Conservation (phyloP, 2,329 filamentous ascomycete species). For the Cladosporium sp. region DNA sequence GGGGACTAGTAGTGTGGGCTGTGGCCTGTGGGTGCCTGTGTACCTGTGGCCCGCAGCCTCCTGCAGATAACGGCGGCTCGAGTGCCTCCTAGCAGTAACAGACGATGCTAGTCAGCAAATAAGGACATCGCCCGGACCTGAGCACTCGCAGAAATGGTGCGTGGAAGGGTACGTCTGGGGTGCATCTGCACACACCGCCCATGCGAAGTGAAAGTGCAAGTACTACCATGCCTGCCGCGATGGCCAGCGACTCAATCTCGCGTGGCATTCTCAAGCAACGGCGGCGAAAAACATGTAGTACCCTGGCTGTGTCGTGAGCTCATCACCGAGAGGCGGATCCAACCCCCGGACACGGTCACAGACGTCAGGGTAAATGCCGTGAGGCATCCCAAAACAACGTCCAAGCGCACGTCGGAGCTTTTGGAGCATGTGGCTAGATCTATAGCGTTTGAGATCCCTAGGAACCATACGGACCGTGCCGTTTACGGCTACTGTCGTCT, state of each 20-base stretch:
- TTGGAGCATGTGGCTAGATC: slow-evolving; percentile 17
- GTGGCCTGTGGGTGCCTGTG: slow-evolving; percentile 26
- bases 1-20: slow-evolving; percentile 30
- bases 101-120: slow-evolving; percentile 12
- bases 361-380: slow-evolving; percentile 18
- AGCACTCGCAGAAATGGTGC: slow-evolving; percentile 2
- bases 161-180: slow-evolving; percentile 4
- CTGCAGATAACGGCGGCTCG: slow-evolving; percentile 27
- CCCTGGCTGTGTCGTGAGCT: slow-evolving; percentile 13
- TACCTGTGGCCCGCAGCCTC: slow-evolving; percentile 29
- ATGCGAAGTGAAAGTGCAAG: slow-evolving; percentile 11
- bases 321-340: slow-evolving; percentile 17
- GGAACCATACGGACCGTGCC: slow-evolving; percentile 20
- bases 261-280: slow-evolving; percentile 17
- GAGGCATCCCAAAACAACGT: slow-evolving; percentile 15
- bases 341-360: slow-evolving; percentile 11
- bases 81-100: slow-evolving; percentile 13
- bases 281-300: slow-evolving; percentile 11
- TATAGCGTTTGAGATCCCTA: slow-evolving; percentile 17
- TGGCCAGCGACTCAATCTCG: slow-evolving; percentile 14
- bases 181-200: slow-evolving; percentile 2
- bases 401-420: slow-evolving; percentile 15
- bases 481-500: slow-evolving; percentile 18
- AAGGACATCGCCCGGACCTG: slow-evolving; percentile 7
- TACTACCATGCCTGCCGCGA: slow-evolving; percentile 4